These are phyloP conservation scores for Polyporus arcularius DNA, from an alignment of 768 basidiomycete species.

Conservation along the genomic window DNA sequence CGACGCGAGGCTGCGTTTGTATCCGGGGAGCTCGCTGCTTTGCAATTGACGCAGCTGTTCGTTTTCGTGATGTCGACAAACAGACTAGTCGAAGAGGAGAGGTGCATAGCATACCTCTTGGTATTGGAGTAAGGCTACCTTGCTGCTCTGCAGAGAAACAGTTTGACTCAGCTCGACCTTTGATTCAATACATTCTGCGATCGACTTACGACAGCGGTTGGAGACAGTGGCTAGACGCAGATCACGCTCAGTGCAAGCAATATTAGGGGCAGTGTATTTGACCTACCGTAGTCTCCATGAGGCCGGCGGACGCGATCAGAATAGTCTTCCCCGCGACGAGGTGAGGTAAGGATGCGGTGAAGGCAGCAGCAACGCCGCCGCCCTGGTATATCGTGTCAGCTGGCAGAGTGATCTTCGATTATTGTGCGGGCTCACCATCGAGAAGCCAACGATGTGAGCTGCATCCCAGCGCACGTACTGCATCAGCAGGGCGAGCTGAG, in stretches of 20 bases:
- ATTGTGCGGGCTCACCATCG: conserved; percentile 55
- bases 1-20: conserved; percentile 68
- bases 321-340: conserved; percentile 64
- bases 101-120: conserved; percentile 5
- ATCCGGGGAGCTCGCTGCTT: conserved; percentile 69
- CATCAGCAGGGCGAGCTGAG: conserved; percentile 79
- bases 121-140: conserved; percentile 8
- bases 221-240: no score
- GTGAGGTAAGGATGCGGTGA: conserved; percentile 67
- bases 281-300: conserved; percentile 37
- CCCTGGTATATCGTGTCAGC: conserved; percentile 45
- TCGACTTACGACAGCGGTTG: no score
- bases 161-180: no score
- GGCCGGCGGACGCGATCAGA: conserved; percentile 66
- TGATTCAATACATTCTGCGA: no score
- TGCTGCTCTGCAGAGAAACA: not conserved
- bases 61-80: not conserved
- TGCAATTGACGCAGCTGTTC: conserved; percentile 67
- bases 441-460: conserved; percentile 66
- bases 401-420: not conserved
- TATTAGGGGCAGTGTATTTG: no score
- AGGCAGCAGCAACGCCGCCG: conserved; percentile 71
- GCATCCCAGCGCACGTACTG: conserved; percentile 74
- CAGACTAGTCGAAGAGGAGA: not conserved
- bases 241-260: no score